Percentiles rank a stretch among this genome's conserved stretches.
Conservation (phyloP, 257 asterid genomes). For the Ilex aquifolium region DNA sequence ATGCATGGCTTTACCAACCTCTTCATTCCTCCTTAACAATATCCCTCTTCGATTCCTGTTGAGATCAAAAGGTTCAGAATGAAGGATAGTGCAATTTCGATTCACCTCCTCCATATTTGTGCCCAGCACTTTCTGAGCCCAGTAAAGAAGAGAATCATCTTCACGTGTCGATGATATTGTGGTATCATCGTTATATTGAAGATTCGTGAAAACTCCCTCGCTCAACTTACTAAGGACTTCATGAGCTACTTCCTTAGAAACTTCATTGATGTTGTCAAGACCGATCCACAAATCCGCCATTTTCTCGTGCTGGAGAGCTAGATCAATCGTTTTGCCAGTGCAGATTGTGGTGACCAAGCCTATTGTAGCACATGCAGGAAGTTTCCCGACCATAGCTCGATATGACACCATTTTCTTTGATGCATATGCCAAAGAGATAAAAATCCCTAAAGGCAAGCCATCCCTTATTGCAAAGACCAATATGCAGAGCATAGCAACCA, state of each 20-base stretch:
- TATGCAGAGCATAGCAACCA: conserved; percentile 26
- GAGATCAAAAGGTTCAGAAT: neutral
- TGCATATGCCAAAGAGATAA: conserved; percentile 16
- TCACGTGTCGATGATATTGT: neutral
- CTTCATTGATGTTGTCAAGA: conserved; percentile 4
- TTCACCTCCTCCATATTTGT: conserved; percentile 2
- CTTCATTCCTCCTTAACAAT: conserved; percentile 4
- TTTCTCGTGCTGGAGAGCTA: conserved; percentile 12
- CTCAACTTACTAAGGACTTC: conserved; percentile 7
- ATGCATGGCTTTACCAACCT: neutral
- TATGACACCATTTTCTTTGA: conserved; percentile 21
- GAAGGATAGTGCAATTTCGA: conserved; percentile 6
- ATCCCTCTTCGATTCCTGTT: neutral
- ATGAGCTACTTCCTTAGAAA: neutral
- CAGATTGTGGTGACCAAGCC: conserved; percentile 34
- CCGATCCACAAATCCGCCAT: conserved; percentile 44
- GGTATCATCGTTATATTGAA: too few species aligned
- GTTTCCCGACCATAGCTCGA: conserved; percentile 19
- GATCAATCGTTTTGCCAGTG: conserved; percentile 14
- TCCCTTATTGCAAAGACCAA: conserved; percentile 35
- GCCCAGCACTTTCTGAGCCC: conserved; percentile 29
- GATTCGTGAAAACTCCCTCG: conserved; percentile 16
- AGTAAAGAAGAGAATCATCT: conserved; percentile 23
- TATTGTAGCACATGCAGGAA: conserved; percentile 18
- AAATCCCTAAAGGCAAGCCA: conserved; percentile 39